These are phyloP conservation scores for Gossypium stocksii DNA, from an alignment of 345 rosid species.

Conservation along the genomic window DNA sequence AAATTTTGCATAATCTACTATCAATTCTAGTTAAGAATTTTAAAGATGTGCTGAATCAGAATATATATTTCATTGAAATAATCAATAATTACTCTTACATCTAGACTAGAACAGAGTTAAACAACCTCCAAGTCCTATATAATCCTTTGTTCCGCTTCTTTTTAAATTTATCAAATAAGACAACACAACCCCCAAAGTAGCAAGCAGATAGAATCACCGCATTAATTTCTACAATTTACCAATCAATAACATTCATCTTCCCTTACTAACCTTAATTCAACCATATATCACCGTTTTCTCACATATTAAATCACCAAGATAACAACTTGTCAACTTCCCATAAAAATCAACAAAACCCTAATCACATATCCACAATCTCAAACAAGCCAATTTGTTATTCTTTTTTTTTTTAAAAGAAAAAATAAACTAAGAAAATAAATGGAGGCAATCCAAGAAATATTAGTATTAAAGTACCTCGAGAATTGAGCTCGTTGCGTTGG, in stretches of 20 bases:
- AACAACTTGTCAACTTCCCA: neutral
- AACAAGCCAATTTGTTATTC: neutral
- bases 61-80: neutral
- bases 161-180: neutral
- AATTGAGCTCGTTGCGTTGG: constrained; percentile 91
- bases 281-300: neutral
- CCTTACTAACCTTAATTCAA: neutral
- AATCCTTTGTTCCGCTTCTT: neutral
- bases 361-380: neutral
- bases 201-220: neutral
- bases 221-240: neutral
- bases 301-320: neutral
- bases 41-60: neutral
- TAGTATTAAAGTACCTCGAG: constrained; percentile 46
- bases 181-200: neutral
- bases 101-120: neutral
- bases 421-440: neutral
- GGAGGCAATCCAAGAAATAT: neutral
- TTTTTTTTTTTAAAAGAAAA: neutral
- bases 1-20: neutral
- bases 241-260: neutral
- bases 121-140: neutral
- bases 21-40: neutral
- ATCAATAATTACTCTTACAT: neutral
- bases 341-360: neutral